Conservation (phyloP, 2,329 filamentous ascomycete species). For the Cladosporium phlei region DNA sequence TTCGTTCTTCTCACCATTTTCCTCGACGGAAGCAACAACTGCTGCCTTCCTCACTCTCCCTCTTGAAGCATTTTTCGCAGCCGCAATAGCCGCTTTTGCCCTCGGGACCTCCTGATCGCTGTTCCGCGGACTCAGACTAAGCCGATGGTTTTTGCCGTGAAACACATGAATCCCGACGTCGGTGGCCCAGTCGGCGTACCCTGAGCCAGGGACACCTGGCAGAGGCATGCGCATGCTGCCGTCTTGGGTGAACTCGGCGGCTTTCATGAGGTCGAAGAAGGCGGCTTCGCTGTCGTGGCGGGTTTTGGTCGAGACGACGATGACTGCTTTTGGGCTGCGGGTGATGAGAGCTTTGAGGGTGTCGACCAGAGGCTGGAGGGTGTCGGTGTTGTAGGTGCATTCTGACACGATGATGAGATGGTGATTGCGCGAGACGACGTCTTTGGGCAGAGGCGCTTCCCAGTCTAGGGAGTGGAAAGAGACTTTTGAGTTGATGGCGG, state of each 20-base stretch:
- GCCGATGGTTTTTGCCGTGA: constrained; percentile 27
- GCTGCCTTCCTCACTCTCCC: background rate
- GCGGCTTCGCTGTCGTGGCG: constrained; percentile 61
- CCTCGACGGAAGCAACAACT: background rate
- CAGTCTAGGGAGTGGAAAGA: constrained; percentile 58
- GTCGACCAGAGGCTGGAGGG: constrained; percentile 57
- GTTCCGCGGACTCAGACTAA: constrained; percentile 28
- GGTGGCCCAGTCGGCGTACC: constrained; percentile 33
- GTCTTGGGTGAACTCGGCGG: constrained; percentile 29
- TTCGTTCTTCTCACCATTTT: background rate
- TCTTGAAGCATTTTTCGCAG: background rate
- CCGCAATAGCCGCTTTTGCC: constrained; percentile 4
- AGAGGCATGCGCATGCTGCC: constrained; percentile 27
- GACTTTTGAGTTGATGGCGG: constrained; percentile 40
- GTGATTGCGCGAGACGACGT: constrained; percentile 38
- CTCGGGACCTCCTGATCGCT: constrained; percentile 27
- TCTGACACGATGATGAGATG: constrained; percentile 64
- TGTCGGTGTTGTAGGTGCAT: constrained; percentile 69
- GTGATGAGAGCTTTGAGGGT: constrained; percentile 49
- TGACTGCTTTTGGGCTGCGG: constrained; percentile 45
- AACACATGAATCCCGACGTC: constrained; percentile 34
- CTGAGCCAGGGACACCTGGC: constrained; percentile 30
- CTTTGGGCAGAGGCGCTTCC: constrained; percentile 48
- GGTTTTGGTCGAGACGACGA: constrained; percentile 62
- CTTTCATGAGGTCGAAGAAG: constrained; percentile 59